Conservation (phyloP, 805 yeast genomes). For the Yarrowia yakushimensis region DNA sequence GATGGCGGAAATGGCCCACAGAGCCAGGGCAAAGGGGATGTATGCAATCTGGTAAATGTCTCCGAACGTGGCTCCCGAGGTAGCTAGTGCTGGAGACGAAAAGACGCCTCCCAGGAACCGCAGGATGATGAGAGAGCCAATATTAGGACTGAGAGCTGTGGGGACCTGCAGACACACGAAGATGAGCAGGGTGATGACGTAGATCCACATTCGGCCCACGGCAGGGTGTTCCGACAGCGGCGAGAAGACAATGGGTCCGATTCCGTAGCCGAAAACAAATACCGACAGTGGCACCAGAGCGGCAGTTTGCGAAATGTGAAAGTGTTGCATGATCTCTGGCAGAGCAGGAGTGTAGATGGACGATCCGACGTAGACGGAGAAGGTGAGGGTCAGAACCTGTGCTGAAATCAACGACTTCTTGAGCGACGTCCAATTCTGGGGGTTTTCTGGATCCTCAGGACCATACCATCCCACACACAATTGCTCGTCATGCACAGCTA, state of each 20-base stretch:
- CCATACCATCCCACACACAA: not conserved
- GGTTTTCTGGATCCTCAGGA: not conserved
- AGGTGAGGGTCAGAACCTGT: not conserved
- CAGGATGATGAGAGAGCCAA: not conserved
- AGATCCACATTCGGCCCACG: not conserved
- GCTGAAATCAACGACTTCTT: not conserved
- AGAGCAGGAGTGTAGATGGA: not conserved
- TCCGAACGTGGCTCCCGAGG: not conserved
- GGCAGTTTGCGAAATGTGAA: not conserved
- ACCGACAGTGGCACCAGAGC: not conserved
- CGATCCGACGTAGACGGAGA: not conserved
- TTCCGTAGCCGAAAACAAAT: not conserved
- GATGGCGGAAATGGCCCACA: not conserved
- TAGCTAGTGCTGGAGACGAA: not conserved
- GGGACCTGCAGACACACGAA: not conserved
- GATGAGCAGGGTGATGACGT: not conserved
- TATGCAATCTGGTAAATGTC: not conserved
- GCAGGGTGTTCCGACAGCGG: not conserved
- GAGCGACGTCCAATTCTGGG: not conserved
- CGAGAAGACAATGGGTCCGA: not conserved
- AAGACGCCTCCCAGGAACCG: not conserved
- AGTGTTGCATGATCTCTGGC: not conserved
- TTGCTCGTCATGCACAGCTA: not conserved
- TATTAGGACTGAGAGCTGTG: not conserved
- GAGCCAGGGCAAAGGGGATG: not conserved